Conservation (phyloP, 192 early-diverging fungal genomes). For the Backusella luteola region DNA sequence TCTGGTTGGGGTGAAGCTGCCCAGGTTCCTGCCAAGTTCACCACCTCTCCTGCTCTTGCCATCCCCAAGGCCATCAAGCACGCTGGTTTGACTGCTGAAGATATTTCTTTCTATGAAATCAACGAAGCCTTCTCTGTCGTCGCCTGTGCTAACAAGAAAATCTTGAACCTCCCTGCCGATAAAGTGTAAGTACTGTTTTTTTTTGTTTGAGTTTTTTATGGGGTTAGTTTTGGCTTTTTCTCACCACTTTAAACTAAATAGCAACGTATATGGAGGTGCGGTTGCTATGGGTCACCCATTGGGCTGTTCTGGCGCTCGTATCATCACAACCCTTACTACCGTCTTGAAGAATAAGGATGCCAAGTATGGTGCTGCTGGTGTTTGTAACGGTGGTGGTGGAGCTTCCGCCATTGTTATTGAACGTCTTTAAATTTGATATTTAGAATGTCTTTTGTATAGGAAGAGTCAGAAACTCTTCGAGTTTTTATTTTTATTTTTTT, state of each 20-base stretch:
- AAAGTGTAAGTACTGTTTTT: slow-evolving; percentile 51
- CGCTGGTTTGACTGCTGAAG: slow-evolving; percentile 58
- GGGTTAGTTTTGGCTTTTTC: not conserved
- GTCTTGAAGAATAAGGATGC: slow-evolving; percentile 75
- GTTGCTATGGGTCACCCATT: slow-evolving; percentile 97
- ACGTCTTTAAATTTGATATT: slow-evolving; percentile 16
- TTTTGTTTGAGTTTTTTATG: not conserved
- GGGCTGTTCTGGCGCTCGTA: slow-evolving; percentile 91
- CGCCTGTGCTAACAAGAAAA: slow-evolving; percentile 85
- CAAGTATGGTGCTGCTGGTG: slow-evolving; percentile 88
- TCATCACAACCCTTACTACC: slow-evolving; percentile 83
- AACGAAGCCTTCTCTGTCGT: slow-evolving; percentile 88
- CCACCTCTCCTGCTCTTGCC: slow-evolving; percentile 71
- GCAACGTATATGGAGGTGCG: slow-evolving; percentile 97
- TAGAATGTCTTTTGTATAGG: too few species aligned
- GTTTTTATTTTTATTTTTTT: too few species aligned
- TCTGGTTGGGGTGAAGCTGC: slow-evolving; percentile 72
- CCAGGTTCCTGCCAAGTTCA: slow-evolving; percentile 71
- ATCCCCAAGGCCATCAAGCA: slow-evolving; percentile 73
- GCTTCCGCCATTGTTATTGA: slow-evolving; percentile 36
- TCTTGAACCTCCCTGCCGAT: slow-evolving; percentile 65
- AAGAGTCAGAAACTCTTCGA: too few species aligned
- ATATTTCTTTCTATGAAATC: slow-evolving; percentile 77
- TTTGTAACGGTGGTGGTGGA: slow-evolving; percentile 72
- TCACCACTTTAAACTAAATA: not conserved